A percentile compares a stretch with the other conserved stretches of the same genome.
These are phyloP conservation scores for Ramaria rubella DNA, from an alignment of 768 basidiomycete genomes.

Conservation along the genomic window DNA sequence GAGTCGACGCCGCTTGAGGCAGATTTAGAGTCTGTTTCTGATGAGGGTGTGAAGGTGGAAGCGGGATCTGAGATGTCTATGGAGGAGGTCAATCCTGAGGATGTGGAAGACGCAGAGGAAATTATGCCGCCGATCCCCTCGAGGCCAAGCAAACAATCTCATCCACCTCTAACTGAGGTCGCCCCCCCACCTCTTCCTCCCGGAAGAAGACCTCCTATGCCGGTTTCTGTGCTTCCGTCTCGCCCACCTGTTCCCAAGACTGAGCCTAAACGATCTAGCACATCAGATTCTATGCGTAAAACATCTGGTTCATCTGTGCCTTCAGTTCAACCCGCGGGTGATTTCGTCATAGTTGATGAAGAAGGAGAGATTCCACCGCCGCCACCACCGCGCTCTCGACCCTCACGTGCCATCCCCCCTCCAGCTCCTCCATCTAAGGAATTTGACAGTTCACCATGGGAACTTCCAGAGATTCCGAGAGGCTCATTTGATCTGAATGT, in stretches of 20 bases:
- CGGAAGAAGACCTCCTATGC: slow-evolving; percentile 12
- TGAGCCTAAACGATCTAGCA: neutral
- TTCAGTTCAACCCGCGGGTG: slow-evolving; percentile 18
- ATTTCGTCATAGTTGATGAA: slow-evolving; percentile 62
- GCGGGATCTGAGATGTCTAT: slow-evolving; percentile 55
- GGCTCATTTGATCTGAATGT: slow-evolving; percentile 48
- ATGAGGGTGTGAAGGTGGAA: slow-evolving; percentile 60
- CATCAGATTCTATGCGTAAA: neutral
- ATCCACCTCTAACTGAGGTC: neutral
- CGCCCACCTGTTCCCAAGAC: slow-evolving; percentile 1
- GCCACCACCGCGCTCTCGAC: slow-evolving; percentile 36
- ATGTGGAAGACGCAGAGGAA: slow-evolving; percentile 41
- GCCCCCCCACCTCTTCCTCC: slow-evolving; percentile 14
- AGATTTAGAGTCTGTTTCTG: slow-evolving; percentile 47
- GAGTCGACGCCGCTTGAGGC: slow-evolving; percentile 19
- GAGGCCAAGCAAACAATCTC: neutral
- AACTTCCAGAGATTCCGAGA: slow-evolving; percentile 54
- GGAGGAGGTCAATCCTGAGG: slow-evolving; percentile 58
- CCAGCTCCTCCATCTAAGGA: slow-evolving; percentile 29
- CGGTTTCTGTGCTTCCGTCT: slow-evolving; percentile 3
- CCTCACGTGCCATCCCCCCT: slow-evolving; percentile 25
- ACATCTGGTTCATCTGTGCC: neutral
- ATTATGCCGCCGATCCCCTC: slow-evolving; percentile 48
- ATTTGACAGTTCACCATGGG: slow-evolving; percentile 50
- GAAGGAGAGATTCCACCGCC: slow-evolving; percentile 30